Conservation (phyloP, 495 filamentous ascomycete genomes). For the Cladorrhinum samala region DNA sequence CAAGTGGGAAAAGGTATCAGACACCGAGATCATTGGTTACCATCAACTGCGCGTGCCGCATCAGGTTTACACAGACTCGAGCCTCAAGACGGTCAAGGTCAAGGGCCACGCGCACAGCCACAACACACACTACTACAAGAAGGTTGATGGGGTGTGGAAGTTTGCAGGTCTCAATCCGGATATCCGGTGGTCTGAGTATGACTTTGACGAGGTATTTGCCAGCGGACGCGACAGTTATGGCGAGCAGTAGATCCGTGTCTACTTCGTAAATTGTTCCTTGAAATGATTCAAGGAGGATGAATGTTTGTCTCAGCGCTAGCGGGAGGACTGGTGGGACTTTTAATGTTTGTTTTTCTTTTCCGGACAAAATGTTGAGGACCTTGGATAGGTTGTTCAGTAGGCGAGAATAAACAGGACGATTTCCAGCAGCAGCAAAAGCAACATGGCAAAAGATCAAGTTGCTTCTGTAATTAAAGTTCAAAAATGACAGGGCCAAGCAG, state of each 20-base stretch:
- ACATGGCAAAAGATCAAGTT: no score
- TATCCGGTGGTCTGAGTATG: slow-evolving; percentile 67
- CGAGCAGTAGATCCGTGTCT: slow-evolving; percentile 18
- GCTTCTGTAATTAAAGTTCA: no score
- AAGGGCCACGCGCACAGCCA: slow-evolving; percentile 67
- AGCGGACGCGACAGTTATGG: slow-evolving; percentile 41
- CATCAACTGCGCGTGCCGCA: slow-evolving; percentile 77
- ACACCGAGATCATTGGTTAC: slow-evolving; percentile 62
- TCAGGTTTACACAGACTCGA: slow-evolving; percentile 53
- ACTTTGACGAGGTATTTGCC: slow-evolving; percentile 50
- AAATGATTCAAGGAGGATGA: no score
- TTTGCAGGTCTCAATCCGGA: slow-evolving; percentile 68
- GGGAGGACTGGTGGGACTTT: no score
- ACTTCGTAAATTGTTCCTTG: no score
- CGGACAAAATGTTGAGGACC: no score
- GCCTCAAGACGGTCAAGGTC: slow-evolving; percentile 42
- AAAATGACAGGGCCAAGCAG: no score
- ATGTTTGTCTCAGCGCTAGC: no score
- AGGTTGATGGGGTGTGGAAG: slow-evolving; percentile 74
- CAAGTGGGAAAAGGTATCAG: slow-evolving; percentile 63
- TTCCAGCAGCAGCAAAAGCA: no score
- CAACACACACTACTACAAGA: slow-evolving; percentile 67
- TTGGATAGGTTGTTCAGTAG: no score
- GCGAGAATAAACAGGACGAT: no score
- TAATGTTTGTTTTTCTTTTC: no score